These are phyloP conservation scores for Immersiella caudata DNA, from an alignment of 495 filamentous ascomycete species.

Conservation along the genomic window DNA sequence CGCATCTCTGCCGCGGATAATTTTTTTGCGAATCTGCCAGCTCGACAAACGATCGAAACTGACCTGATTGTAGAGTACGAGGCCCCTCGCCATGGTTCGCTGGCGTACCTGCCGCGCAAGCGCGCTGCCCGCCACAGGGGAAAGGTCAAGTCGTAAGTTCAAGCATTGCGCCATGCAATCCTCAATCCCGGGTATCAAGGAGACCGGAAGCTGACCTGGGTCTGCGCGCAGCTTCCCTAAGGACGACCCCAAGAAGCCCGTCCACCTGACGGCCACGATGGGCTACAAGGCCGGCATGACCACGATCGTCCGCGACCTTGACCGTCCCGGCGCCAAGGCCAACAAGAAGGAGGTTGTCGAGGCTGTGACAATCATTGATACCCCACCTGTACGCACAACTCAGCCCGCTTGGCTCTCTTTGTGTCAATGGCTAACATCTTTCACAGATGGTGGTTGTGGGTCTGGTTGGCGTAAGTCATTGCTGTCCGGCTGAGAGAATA, in stretches of 20 bases:
- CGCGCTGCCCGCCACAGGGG: constrained; percentile 92
- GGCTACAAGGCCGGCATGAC: constrained; percentile 99
- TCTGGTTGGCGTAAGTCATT: constrained; percentile 74
- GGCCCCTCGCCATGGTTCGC: constrained; percentile 96
- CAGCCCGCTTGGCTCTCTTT: constrained; percentile 62
- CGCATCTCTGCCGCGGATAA: not conserved
- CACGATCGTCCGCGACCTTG: constrained; percentile 99
- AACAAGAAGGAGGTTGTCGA: constrained; percentile 99
- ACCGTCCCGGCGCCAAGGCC: constrained; percentile 98
- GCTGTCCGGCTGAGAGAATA: constrained; percentile 35
- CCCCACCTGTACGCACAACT: constrained; percentile 89
- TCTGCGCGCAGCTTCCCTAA: constrained; percentile 82
- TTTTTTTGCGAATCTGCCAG: not conserved
- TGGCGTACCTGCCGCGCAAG: constrained; percentile 98
- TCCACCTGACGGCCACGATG: constrained; percentile 97
- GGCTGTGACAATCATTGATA: constrained; percentile 98
- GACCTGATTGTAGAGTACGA: constrained; percentile 69
- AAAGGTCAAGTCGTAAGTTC: constrained; percentile 92
- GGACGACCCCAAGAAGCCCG: constrained; percentile 99
- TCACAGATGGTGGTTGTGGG: constrained; percentile 96
- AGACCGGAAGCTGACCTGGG: constrained; percentile 29
- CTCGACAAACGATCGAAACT: constrained; percentile 14
- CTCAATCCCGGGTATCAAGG: not conserved
- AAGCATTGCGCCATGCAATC: constrained; percentile 2
- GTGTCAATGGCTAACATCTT: constrained; percentile 64